Evolutionary conservation across 2,329 filamentous ascomycete genomes (phyloP), one percentile per base, ranked within the genome.

Genomic region (Aspergillus sergii): DNA sequence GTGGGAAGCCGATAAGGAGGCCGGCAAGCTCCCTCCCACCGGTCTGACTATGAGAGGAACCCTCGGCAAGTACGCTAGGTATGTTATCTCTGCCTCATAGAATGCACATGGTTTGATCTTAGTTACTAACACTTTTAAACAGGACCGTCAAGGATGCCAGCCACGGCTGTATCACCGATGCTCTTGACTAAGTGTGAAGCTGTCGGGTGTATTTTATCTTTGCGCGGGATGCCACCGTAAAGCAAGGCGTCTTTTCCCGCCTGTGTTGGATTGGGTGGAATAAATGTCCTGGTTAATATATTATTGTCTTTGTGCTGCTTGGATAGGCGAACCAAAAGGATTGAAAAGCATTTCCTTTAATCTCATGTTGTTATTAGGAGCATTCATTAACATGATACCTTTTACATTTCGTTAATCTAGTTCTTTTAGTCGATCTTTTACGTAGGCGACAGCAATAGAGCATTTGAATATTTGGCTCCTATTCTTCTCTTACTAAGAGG

Each of bases 41-140:
- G 76, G 84, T 64, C 79, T 85, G 62, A 85, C 86, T 61, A 81
- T 81, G 71, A 84, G 86, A 71, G 90, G 90, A 56, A 92, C 89
- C 7, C 79, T 92, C 68, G 87, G 85, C 67, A 92, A 92, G 79
- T 92, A 92, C 72, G 89, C 89, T 61, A 77, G 76, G 72, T 76
- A 73, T 54, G 74, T 72, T 45, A 43, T 57, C 46, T 53, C 36
- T 61, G 55, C 46, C 60, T 10, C 23, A 36, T 26, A 53, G 28
- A 63, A 34, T 32, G 50, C 11, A 53, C 11, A 10, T 14, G 14
- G 28, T 11, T 56, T 36, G 53, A 16, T 11, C 30, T 12, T 43
- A 43, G 36, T 39, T 43, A 39, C 63, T 56, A 59, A 59, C 32
- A 16, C 36, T 14, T 54, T 16, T 19, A 41, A 23, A 60, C 54